Conservation (phyloP, 257 asterid genomes). For the Perilla frutescens region DNA sequence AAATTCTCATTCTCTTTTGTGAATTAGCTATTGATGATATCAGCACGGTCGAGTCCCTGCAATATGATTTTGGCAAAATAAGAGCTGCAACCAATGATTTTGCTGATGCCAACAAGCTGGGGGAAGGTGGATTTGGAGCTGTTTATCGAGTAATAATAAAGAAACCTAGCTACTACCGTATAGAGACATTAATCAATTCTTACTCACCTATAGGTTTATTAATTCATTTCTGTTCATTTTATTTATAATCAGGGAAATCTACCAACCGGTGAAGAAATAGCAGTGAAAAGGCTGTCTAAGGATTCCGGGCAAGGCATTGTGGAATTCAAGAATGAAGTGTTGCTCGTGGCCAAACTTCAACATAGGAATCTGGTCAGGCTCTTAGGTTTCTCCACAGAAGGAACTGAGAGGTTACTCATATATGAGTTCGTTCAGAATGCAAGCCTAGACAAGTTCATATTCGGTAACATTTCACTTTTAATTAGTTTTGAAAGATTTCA, state of each 20-base stretch:
- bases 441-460: neutral
- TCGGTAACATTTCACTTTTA: neutral
- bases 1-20: too few relatives aligned
- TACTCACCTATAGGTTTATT: too few relatives aligned
- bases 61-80: slow-evolving; percentile 35
- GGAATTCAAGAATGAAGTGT: neutral
- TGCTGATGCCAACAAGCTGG: neutral
- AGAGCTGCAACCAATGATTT: neutral
- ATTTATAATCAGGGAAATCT: neutral
- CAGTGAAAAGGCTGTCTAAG: neutral
- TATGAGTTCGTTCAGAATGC: neutral
- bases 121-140: neutral
- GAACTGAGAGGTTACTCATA: neutral
- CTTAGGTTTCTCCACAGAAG: neutral
- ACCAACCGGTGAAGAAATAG: neutral
- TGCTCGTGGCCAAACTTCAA: neutral
- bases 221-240: too few relatives aligned
- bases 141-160: neutral
- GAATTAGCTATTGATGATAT: neutral
- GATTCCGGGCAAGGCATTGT: neutral
- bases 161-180: too few relatives aligned
- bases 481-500: too few relatives aligned
- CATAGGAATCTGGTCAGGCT: neutral
- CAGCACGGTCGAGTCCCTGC: slow-evolving; percentile 21
- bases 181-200: too few relatives aligned